Conservation (phyloP, 2,329 filamentous ascomycete genomes). For the Madurella fahalii region DNA sequence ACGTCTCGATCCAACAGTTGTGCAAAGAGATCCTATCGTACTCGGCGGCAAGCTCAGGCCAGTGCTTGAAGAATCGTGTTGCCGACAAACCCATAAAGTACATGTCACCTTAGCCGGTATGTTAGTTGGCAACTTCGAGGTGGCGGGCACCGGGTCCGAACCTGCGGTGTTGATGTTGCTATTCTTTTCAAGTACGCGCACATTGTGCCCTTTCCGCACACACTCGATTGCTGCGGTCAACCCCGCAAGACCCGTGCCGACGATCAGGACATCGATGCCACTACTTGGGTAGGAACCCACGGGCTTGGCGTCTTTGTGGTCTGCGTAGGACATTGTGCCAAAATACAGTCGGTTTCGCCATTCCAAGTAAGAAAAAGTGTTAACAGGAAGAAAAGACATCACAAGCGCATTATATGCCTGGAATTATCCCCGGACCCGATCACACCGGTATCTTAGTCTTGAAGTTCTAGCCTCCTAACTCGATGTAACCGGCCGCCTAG, state of each 20-base stretch:
- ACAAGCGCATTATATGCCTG: too few relatives aligned
- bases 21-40: constrained; percentile 50
- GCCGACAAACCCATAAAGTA: constrained; percentile 57
- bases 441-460: too few relatives aligned
- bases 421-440: too few relatives aligned
- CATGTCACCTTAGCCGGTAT: constrained; percentile 47
- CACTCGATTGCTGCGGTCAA: constrained; percentile 59
- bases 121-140: not conserved
- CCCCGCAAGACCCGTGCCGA: constrained; percentile 56
- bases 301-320: constrained; percentile 37
- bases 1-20: constrained; percentile 52
- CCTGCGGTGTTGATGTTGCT: constrained; percentile 48
- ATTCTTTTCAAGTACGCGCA: constrained; percentile 45
- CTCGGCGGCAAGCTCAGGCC: constrained; percentile 43
- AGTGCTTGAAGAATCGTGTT: constrained; percentile 45
- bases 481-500: too few relatives aligned
- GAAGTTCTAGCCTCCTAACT: too few relatives aligned
- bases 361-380: not conserved
- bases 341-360: not conserved
- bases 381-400: not conserved
- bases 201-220: constrained; percentile 54
- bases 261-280: constrained; percentile 48
- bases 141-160: constrained; percentile 25
- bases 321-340: not conserved
- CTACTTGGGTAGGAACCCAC: constrained; percentile 48